These are phyloP conservation scores for Flaveria floridana DNA, from an alignment of 140 eudicot species.

Conservation along the genomic window DNA sequence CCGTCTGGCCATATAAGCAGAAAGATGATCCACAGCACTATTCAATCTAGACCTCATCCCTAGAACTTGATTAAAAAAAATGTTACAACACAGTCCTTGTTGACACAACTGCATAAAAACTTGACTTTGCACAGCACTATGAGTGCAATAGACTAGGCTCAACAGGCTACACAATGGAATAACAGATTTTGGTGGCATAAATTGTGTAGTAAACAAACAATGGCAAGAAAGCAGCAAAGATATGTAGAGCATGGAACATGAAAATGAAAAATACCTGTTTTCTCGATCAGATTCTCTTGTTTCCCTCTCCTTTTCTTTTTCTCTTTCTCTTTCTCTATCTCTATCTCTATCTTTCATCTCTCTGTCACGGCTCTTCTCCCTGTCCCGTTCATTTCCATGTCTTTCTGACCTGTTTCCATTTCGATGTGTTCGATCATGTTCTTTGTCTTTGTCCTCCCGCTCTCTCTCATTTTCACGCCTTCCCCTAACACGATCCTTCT, in stretches of 20 bases:
- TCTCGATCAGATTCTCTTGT: conserved; percentile 48
- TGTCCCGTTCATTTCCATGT: conserved; percentile 47
- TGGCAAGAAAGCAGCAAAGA: background rate
- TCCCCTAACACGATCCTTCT: conserved; percentile 40
- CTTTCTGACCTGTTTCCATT: conserved; percentile 66
- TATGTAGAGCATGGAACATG: background rate
- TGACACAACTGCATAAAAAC: conserved; percentile 15
- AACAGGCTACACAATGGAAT: background rate
- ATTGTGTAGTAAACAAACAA: conserved; percentile 17
- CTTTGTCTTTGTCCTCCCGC: conserved; percentile 50
- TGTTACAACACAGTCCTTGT: conserved; percentile 1
- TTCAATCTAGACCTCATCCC: conserved; percentile 10
- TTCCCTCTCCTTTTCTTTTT: conserved; percentile 41
- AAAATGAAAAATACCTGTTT: conserved; percentile 55
- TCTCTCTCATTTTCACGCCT: conserved; percentile 49
- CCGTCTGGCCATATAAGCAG: conserved; percentile 1
- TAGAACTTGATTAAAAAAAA: background rate
- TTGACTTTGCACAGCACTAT: background rate
- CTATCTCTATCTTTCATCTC: conserved; percentile 50
- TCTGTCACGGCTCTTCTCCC: conserved; percentile 53
- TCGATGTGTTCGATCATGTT: conserved; percentile 47
- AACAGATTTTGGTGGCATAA: conserved; percentile 21
- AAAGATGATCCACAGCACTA: conserved; percentile 11
- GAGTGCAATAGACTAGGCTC: conserved; percentile 11
- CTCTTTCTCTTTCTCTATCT: conserved; percentile 43